These are phyloP conservation scores for Digitaria exilis DNA, from an alignment of 202 grass and related monocot genomes.

Conservation along the genomic window DNA sequence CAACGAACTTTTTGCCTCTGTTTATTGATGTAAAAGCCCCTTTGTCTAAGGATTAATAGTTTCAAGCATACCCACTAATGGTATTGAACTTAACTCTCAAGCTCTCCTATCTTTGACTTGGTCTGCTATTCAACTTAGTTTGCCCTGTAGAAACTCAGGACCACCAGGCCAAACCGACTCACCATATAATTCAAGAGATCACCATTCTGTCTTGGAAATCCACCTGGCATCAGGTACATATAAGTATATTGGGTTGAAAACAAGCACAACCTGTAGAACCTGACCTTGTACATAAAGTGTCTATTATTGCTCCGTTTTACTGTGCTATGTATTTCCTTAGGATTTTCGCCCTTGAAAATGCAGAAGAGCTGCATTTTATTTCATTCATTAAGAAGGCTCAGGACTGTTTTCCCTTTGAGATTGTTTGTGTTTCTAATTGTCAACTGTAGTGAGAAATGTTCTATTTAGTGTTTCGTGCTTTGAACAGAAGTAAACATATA, in stretches of 20 bases:
- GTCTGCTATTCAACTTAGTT: neutral
- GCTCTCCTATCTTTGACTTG: neutral
- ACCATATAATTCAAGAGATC: neutral
- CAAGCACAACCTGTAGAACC: neutral
- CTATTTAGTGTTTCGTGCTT: neutral
- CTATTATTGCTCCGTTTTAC: neutral
- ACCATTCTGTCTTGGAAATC: neutral
- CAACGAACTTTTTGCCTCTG: neutral
- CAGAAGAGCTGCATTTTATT: too few relatives aligned
- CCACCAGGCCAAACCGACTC: neutral
- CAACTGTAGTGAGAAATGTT: neutral
- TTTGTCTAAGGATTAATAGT: neutral
- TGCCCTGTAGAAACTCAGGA: neutral
- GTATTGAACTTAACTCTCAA: neutral
- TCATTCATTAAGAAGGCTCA: neutral
- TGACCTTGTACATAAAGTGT: neutral
- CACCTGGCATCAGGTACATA: neutral
- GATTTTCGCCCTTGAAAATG: too few relatives aligned
- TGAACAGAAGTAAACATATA: neutral
- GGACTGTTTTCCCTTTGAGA: neutral
- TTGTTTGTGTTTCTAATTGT: neutral
- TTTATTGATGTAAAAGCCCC: neutral
- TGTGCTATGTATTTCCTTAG: neutral
- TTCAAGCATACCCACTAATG: too few relatives aligned
- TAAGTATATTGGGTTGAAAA: neutral